phyloP scores from a whole-genome alignment of 2,329 filamentous ascomycete genomes.

The Pseudocercospora pini-densiflorae region DNA sequence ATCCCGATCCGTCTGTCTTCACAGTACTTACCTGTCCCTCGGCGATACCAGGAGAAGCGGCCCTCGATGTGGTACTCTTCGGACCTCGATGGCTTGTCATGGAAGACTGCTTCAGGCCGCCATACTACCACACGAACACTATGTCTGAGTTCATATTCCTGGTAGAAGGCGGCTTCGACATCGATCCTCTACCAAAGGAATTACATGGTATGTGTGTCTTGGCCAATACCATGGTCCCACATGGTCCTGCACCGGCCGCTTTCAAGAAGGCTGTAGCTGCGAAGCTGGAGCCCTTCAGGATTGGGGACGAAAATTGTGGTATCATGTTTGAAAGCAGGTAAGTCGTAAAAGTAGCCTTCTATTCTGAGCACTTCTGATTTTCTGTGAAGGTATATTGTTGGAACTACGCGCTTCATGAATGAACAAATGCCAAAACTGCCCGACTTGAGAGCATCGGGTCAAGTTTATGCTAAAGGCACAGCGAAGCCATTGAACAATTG shows the following conservation, averaged over 20 bases:
- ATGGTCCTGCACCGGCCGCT: neutral
- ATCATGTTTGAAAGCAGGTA: constrained; percentile 2
- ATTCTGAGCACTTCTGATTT: neutral
- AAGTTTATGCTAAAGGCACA: neutral
- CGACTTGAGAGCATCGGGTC: neutral
- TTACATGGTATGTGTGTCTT: neutral
- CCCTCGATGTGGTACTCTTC: constrained; percentile 74
- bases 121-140: constrained; percentile 73
- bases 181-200: constrained; percentile 42
- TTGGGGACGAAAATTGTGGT: neutral
- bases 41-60: constrained; percentile 54
- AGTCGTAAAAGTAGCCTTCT: no score
- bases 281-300: neutral
- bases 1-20: constrained; percentile 69
- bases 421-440: neutral
- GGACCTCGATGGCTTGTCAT: constrained; percentile 71
- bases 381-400: neutral
- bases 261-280: neutral
- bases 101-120: constrained; percentile 71
- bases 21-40: constrained; percentile 70
- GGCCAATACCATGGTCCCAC: neutral
- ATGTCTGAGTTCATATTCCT: constrained; percentile 69
- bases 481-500: neutral
- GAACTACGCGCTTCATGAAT: neutral
- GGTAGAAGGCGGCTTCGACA: constrained; percentile 62